phyloP scores from a whole-genome alignment of 2,329 filamentous ascomycete genomes.

The Exophiala calicioides region DNA sequence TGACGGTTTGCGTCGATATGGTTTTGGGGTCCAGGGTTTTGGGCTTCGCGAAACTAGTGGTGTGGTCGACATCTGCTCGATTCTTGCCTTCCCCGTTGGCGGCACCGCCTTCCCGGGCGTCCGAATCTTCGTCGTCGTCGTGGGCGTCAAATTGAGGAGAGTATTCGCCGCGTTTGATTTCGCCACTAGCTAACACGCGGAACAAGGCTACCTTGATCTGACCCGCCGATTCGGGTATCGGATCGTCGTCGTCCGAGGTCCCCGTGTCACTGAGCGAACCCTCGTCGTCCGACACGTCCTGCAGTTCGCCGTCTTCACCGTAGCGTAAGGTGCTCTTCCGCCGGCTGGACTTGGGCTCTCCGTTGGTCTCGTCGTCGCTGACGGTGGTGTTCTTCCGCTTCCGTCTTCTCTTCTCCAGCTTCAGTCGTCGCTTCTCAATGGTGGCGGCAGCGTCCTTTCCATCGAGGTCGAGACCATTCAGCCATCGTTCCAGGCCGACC shows the following conservation, averaged over 20 bases:
- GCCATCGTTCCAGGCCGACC: slow-evolving; percentile 91
- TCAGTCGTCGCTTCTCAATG: slow-evolving; percentile 62
- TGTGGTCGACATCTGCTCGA: slow-evolving; percentile 89
- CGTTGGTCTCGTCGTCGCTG: slow-evolving; percentile 39
- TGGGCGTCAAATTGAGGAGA: slow-evolving; percentile 96
- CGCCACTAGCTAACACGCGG: slow-evolving; percentile 88
- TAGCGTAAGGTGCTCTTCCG: slow-evolving; percentile 71
- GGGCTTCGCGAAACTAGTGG: slow-evolving; percentile 94
- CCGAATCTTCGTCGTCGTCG: slow-evolving; percentile 76
- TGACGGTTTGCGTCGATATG: slow-evolving; percentile 99
- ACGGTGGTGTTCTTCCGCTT: slow-evolving; percentile 65
- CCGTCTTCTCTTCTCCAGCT: slow-evolving; percentile 80
- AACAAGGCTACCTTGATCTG: slow-evolving; percentile 99
- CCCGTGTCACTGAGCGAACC: slow-evolving; percentile 64
- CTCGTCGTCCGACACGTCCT: slow-evolving; percentile 71
- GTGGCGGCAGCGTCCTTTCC: slow-evolving; percentile 82
- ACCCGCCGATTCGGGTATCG: slow-evolving; percentile 84
- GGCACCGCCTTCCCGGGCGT: slow-evolving; percentile 44
- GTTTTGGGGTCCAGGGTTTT: slow-evolving; percentile 95
- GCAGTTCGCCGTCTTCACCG: slow-evolving; percentile 72
- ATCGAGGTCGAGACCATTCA: slow-evolving; percentile 93
- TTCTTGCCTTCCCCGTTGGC: slow-evolving; percentile 60
- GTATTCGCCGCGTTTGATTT: slow-evolving; percentile 97
- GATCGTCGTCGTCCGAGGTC: slow-evolving; percentile 73
- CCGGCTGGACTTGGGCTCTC: slow-evolving; percentile 21